A percentile compares a stretch with the other conserved stretches of the same genome.
Conservation (phyloP, 2,329 filamentous ascomycete species). For the Aspergillus sp. region DNA sequence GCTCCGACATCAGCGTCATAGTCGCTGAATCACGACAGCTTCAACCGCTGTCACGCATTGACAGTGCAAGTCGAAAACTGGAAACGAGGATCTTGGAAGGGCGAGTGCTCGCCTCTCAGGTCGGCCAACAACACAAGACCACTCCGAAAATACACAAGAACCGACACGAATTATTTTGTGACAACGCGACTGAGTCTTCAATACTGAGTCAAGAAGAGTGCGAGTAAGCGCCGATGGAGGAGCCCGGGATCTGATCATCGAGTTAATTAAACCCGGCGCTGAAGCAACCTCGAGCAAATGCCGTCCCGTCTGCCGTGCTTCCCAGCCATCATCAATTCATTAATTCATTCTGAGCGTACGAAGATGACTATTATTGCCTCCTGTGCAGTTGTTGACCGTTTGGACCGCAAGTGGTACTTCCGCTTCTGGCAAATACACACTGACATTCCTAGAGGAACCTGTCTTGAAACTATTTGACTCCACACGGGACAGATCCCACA, state of each 20-base stretch:
- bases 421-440: no score
- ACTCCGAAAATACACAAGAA: neutral
- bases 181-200: neutral
- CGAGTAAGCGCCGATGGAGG: neutral
- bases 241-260: neutral
- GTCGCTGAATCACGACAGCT: no score
- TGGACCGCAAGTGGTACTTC: no score
- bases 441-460: neutral
- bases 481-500: neutral
- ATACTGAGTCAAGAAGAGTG: neutral
- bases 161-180: neutral
- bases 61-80: no score
- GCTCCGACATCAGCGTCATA: no score
- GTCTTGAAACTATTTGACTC: neutral
- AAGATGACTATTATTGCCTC: no score
- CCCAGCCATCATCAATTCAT: no score
- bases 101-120: no score
- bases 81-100: no score
- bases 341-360: no score
- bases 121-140: neutral
- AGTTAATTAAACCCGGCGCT: neutral
- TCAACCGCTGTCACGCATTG: no score
- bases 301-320: neutral
- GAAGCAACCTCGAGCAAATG: neutral
- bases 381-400: no score